Base-by-base conservation (phyloP, 805 yeast species). In the Suhomyces kilbournensis region DNA sequence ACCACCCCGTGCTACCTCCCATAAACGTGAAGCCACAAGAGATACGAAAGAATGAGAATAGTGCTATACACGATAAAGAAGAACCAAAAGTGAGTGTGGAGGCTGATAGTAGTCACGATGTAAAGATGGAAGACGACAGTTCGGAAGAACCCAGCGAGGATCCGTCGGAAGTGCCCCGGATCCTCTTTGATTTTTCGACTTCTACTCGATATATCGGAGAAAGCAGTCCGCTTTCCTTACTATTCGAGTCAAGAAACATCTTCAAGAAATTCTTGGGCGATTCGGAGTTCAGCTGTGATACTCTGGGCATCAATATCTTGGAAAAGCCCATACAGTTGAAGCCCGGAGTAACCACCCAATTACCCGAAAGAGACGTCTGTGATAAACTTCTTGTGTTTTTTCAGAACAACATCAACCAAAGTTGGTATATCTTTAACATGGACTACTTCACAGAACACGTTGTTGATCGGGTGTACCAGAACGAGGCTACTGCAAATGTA, bases 191-290 rank as follows among this genome's bases (percentile, higher is more conserved):
- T 52, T 63, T 61, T 7, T 65, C 66, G 5, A 77, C 78, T 0
- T 67, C 66, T 22, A 54, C 68, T 15, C 56, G 76, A 22, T 75
- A 72, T 50, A 54, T 75, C 47, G 79, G 80, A 7, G 80, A 76
- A 50, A 67, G 75, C 28, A 71, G 75, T 23, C 73, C 77, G 0
- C 62, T 73, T 9, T 71, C 80, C 2, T 65, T 74, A 43, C 60
- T 77, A 6, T 61, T 71, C 32, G 80, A 77, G 54, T 66, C 74
- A 3, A 59, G 79, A 9, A 71, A 69, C 49, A 60, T 76, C 1
- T 76, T 75, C 55, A 53, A 57, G 26, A 62, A 58, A 15, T 57
- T 60, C 2, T 49, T 70, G 30, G 75, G 76, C 0, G 56, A 61
- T 6, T 67, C 75, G 1, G 61, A 62, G 10, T 74, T 76, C 50